Conservation (phyloP, 768 basidiomycete species). For the Trametes punicea region DNA sequence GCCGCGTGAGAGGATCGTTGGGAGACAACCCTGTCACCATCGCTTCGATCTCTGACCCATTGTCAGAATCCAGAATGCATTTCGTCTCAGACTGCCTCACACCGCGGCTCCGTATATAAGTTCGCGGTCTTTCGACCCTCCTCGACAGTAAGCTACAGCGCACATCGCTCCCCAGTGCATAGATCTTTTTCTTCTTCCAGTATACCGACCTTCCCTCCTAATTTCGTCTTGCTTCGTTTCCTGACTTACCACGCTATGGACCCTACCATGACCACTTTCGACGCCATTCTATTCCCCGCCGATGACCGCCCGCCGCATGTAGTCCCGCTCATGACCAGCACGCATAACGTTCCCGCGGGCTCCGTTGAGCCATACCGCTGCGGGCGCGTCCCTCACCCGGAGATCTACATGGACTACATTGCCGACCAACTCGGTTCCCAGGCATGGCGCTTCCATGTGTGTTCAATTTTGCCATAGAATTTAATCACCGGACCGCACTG, state of each 20-base stretch:
- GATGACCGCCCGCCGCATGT: slow-evolving; percentile 76
- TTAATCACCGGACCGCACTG: slow-evolving; percentile 14
- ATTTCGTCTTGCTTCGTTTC: background rate
- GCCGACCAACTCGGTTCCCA: slow-evolving; percentile 66
- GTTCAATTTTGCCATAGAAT: slow-evolving; percentile 19
- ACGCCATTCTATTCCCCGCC: slow-evolving; percentile 74
- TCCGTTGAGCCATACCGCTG: slow-evolving; percentile 36
- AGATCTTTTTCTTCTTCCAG: slow-evolving; percentile 5
- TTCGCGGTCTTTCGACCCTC: slow-evolving; percentile 8
- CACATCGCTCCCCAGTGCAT: slow-evolving; percentile 3
- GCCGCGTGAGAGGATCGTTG: slow-evolving; percentile 4
- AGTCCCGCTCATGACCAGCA: slow-evolving; percentile 75
- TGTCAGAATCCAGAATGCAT: background rate
- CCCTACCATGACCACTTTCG: slow-evolving; percentile 50
- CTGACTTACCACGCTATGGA: slow-evolving; percentile 44
- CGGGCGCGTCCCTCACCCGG: slow-evolving; percentile 75
- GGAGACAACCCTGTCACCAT: slow-evolving; percentile 8
- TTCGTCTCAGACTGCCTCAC: background rate
- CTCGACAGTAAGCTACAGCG: slow-evolving; percentile 11
- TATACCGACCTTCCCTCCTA: slow-evolving; percentile 6
- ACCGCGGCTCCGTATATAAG: slow-evolving; percentile 17
- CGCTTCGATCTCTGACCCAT: slow-evolving; percentile 1
- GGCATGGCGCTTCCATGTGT: slow-evolving; percentile 72
- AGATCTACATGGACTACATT: slow-evolving; percentile 83
- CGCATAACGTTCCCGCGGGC: slow-evolving; percentile 20